Evolutionary conservation across 176 grass and related monocot species (phyloP).

Genomic region (Zoysia pacifica): DNA sequence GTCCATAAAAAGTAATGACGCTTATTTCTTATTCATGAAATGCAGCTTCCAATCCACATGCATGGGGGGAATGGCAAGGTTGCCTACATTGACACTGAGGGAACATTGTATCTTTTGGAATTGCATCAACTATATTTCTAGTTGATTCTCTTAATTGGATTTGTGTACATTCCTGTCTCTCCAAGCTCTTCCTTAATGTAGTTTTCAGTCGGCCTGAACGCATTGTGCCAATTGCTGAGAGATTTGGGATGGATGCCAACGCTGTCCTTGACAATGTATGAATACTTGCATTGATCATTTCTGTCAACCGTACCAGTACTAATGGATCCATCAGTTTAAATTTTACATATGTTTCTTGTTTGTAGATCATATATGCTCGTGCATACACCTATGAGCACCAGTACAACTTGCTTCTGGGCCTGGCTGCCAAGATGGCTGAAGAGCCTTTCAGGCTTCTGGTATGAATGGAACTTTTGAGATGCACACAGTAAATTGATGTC

Average conservation of each 20-base stretch:
- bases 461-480: slow-evolving; percentile 2
- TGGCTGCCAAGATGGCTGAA: slow-evolving; percentile 97
- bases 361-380: slow-evolving; percentile 91
- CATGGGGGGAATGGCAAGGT: slow-evolving; percentile 95
- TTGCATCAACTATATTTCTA: slow-evolving; percentile 1
- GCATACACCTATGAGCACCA: slow-evolving; percentile 96
- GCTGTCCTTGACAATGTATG: slow-evolving; percentile 87
- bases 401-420: slow-evolving; percentile 85
- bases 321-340: slow-evolving; percentile 14
- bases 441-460: slow-evolving; percentile 86
- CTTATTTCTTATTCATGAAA: slow-evolving; percentile 20
- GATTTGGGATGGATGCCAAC: slow-evolving; percentile 88
- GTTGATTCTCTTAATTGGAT: slow-evolving; percentile 24
- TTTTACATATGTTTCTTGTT: slow-evolving; percentile 23
- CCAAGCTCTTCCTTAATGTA: slow-evolving; percentile 49
- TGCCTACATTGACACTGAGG: slow-evolving; percentile 68
- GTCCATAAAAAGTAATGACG: slow-evolving; percentile 8
- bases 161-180: slow-evolving; percentile 25
- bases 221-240: slow-evolving; percentile 91
- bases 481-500: neutral
- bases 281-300: slow-evolving; percentile 9
- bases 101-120: slow-evolving; percentile 74
- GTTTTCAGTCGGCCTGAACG: slow-evolving; percentile 76
- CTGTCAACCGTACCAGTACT: slow-evolving; percentile 14
- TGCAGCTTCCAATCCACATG: slow-evolving; percentile 83